A percentile compares a stretch with the other conserved stretches of the same genome.
These are phyloP conservation scores for Cordyceps fumosorosea DNA, from an alignment of 2,329 filamentous ascomycete species.

Conservation along the genomic window DNA sequence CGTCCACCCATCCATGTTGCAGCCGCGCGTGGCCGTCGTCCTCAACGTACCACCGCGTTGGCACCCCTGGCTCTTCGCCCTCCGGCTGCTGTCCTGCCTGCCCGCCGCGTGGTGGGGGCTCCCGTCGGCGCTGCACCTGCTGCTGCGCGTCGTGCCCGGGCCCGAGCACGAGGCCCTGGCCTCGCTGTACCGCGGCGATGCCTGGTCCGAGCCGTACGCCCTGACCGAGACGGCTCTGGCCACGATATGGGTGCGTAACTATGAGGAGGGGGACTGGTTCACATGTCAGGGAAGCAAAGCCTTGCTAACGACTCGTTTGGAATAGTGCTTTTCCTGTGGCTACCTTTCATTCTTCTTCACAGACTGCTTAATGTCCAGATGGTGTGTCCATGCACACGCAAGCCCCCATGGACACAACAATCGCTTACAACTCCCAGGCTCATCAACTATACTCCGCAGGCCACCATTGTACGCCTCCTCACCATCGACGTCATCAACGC, in stretches of 20 bases:
- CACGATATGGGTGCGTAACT: slow-evolving; percentile 68
- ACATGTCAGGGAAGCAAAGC: neutral
- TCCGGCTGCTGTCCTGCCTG: slow-evolving; percentile 63
- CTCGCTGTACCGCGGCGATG: slow-evolving; percentile 13
- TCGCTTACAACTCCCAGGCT: slow-evolving; percentile 46
- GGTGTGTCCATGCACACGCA: slow-evolving; percentile 41
- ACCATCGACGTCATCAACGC: slow-evolving; percentile 69
- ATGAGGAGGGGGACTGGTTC: neutral
- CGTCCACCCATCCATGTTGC: slow-evolving; percentile 44
- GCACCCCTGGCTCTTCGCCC: slow-evolving; percentile 66
- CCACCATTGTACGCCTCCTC: slow-evolving; percentile 71
- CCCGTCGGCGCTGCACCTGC: slow-evolving; percentile 60
- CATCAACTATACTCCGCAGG: slow-evolving; percentile 74
- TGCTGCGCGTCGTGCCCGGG: slow-evolving; percentile 53
- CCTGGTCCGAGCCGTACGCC: slow-evolving; percentile 24
- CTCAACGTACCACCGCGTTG: slow-evolving; percentile 66
- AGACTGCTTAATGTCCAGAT: slow-evolving; percentile 78
- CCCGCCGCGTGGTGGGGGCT: slow-evolving; percentile 68
- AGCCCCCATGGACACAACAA: neutral
- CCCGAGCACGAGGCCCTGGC: slow-evolving; percentile 22
- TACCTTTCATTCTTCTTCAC: slow-evolving; percentile 80
- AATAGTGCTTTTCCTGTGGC: slow-evolving; percentile 66
- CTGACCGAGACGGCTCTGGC: slow-evolving; percentile 65
- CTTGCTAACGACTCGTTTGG: slow-evolving; percentile 8
- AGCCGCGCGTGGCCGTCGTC: slow-evolving; percentile 72